A percentile compares a stretch with the other conserved stretches of the same genome.
These are phyloP conservation scores for Ensete ventricosum DNA, from an alignment of 176 grass and related monocot species.

Conservation along the genomic window DNA sequence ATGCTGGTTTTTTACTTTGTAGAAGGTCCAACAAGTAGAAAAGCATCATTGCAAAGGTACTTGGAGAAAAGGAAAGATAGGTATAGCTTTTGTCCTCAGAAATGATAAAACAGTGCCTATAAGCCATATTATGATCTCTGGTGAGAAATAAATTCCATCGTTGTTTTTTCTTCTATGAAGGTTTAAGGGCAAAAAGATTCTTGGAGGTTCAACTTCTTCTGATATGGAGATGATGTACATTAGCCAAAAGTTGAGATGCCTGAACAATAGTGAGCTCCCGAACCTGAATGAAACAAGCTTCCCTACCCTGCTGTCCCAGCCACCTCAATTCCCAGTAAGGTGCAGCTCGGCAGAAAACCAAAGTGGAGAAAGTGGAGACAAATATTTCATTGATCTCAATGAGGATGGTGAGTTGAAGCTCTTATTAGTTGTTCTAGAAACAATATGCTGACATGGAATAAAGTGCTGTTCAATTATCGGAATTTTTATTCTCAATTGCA, in stretches of 20 bases:
- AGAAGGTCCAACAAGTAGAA: constrained; percentile 25
- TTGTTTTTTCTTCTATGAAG: constrained; percentile 8
- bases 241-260: constrained; percentile 19
- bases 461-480: not conserved
- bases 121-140: not conserved
- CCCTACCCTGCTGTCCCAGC: not conserved
- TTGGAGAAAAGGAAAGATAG: constrained; percentile 42
- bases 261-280: constrained; percentile 12
- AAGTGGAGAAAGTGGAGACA: constrained; percentile 15
- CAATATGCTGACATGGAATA: not conserved
- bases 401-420: constrained; percentile 23
- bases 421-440: not conserved
- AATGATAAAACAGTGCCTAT: not conserved
- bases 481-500: not conserved
- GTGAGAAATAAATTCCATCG: not conserved
- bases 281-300: not conserved
- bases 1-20: constrained; percentile 5
- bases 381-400: constrained; percentile 31
- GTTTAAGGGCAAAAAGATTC: constrained; percentile 36
- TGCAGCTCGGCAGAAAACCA: constrained; percentile 13
- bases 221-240: constrained; percentile 25
- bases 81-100: constrained; percentile 13
- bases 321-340: constrained; percentile 19
- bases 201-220: constrained; percentile 14
- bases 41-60: constrained; percentile 42